Conservation (phyloP, 306 rosid species). For the Glycine soja region DNA sequence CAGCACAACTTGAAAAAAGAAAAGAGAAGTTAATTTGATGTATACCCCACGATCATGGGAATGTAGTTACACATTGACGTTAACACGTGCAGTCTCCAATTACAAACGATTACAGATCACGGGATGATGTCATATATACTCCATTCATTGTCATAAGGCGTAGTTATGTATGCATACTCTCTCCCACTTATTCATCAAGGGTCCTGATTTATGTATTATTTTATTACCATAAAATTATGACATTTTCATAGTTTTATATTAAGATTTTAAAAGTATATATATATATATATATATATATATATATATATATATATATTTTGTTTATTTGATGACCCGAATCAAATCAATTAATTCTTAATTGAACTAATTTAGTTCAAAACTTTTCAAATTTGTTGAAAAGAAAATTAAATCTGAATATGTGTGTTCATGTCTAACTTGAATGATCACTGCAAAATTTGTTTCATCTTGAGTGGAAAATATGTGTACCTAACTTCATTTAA, state of each 20-base stretch:
- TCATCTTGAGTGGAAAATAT: not conserved
- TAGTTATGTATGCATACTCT: too few species aligned
- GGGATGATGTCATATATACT: not conserved
- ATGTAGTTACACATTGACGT: not conserved
- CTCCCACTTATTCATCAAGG: too few species aligned
- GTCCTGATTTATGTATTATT: too few species aligned
- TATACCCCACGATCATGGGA: not conserved
- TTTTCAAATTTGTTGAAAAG: not conserved
- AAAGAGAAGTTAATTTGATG: too few species aligned
- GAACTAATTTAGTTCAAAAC: not conserved
- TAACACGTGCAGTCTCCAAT: not conserved
- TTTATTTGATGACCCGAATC: too few species aligned
- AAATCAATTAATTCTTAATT: not conserved
- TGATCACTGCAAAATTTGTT: not conserved
- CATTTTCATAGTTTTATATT: too few species aligned
- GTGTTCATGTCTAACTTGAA: not conserved
- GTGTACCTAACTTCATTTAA: not conserved
- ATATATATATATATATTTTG: too few species aligned
- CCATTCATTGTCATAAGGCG: not conserved
- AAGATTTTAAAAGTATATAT: too few species aligned
- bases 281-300: too few species aligned
- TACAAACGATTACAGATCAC: not conserved
- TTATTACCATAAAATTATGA: too few species aligned
- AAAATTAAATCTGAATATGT: not conserved
- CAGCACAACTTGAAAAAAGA: too few species aligned